Percentiles rank a stretch among this genome's conserved stretches.
These are phyloP conservation scores for Hygrophorus russula DNA, from an alignment of 768 basidiomycete genomes.

Conservation along the genomic window DNA sequence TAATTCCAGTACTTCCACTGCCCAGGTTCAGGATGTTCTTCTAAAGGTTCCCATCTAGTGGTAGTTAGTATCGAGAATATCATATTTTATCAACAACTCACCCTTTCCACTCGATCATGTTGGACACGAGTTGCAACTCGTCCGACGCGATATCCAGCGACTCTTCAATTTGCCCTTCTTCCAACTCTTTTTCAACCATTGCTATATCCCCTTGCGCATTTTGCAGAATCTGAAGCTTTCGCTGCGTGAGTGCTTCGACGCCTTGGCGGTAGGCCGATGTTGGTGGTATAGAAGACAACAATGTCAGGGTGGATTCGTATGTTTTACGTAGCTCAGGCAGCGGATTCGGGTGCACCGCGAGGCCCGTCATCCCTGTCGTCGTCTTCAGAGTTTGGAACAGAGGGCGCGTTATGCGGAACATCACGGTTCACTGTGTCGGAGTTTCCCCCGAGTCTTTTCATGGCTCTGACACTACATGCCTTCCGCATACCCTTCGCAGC, in stretches of 20 bases:
- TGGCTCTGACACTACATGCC: not conserved
- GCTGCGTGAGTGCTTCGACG: slow-evolving; percentile 73
- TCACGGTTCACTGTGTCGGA: slow-evolving; percentile 24
- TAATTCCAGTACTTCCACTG: slow-evolving; percentile 67
- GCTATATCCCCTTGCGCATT: slow-evolving; percentile 54
- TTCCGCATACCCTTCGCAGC: no score
- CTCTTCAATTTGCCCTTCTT: slow-evolving; percentile 84
- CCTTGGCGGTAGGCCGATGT: slow-evolving; percentile 86
- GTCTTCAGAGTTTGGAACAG: slow-evolving; percentile 58
- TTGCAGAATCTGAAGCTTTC: slow-evolving; percentile 67
- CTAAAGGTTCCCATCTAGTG: slow-evolving; percentile 79
- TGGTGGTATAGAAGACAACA: slow-evolving; percentile 60
- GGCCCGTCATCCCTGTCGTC: slow-evolving; percentile 81
- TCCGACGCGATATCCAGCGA: slow-evolving; percentile 72
- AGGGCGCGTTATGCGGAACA: slow-evolving; percentile 73
- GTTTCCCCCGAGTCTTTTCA: slow-evolving; percentile 14
- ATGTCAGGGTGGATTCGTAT: slow-evolving; percentile 67
- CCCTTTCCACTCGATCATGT: slow-evolving; percentile 96
- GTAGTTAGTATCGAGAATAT: slow-evolving; percentile 5
- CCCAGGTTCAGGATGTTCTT: slow-evolving; percentile 66
- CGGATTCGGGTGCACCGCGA: slow-evolving; percentile 75
- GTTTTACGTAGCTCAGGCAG: slow-evolving; percentile 66
- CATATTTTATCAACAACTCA: slow-evolving; percentile 32
- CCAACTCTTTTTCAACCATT: slow-evolving; percentile 60
- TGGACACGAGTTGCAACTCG: slow-evolving; percentile 64